Evolutionary conservation across 495 filamentous ascomycete genomes (phyloP).

Genomic region (Neurospora sp.): DNA sequence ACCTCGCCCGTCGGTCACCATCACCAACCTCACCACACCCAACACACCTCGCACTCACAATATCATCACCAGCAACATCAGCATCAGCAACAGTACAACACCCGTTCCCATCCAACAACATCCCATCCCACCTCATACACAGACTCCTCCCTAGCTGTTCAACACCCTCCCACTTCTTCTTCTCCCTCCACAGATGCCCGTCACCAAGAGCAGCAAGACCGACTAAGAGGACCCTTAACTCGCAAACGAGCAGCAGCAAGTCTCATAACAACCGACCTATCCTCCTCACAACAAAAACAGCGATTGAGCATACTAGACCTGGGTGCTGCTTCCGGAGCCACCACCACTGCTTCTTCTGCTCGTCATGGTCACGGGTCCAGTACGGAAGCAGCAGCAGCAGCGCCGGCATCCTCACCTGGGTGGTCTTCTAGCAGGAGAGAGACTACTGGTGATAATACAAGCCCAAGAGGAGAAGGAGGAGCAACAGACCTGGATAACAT

Average conservation of each 20-base stretch:
- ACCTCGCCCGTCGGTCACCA: neutral
- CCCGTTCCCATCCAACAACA: neutral
- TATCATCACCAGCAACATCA: neutral
- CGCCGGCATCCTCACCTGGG: no score
- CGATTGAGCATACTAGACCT: neutral
- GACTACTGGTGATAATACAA: no score
- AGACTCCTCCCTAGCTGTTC: neutral
- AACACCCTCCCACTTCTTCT: neutral
- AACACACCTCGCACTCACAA: neutral
- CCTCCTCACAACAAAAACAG: neutral
- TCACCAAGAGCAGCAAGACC: neutral
- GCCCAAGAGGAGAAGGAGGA: no score
- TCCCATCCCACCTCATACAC: neutral
- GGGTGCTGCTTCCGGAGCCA: no score
- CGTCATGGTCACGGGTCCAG: no score
- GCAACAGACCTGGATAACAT: neutral
- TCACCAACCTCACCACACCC: neutral
- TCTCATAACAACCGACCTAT: neutral
- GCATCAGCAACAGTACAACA: neutral
- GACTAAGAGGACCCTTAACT: slow-evolving; percentile 14
- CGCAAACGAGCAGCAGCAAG: slow-evolving; percentile 31
- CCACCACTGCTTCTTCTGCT: no score
- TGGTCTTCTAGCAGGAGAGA: no score
- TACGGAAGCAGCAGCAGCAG: no score
- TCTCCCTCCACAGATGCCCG: neutral